phyloP scores from a whole-genome alignment of 2,329 filamentous ascomycete species.

The Sporothrix humicola region DNA sequence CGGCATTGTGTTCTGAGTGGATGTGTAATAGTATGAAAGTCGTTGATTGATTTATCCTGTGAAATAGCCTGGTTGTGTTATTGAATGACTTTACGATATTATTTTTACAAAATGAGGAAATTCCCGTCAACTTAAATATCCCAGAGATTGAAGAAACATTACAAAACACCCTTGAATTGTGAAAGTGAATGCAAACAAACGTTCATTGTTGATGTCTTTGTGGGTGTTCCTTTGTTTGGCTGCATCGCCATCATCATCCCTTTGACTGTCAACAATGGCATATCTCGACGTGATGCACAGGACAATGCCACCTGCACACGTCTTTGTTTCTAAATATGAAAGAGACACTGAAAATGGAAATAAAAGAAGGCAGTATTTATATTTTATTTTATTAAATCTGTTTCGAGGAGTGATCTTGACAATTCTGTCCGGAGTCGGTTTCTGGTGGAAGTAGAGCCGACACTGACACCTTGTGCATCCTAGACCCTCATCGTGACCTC shows the following conservation, averaged over 20 bases:
- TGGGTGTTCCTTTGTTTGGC: conserved; percentile 8
- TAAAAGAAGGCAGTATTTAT: too few relatives aligned
- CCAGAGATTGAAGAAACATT: too few relatives aligned
- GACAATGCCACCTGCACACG: not conserved
- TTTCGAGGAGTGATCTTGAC: too few relatives aligned
- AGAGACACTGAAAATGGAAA: not conserved
- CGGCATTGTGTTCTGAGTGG: not conserved
- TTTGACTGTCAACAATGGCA: not conserved
- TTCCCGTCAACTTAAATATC: too few relatives aligned
- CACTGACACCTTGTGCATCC: not conserved
- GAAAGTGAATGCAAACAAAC: too few relatives aligned
- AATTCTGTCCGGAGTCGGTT: too few relatives aligned
- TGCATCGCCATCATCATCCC: not conserved
- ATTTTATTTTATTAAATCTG: too few relatives aligned
- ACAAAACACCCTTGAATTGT: not conserved
- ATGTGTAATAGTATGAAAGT: too few relatives aligned
- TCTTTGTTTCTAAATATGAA: not conserved
- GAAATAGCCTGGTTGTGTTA: not conserved
- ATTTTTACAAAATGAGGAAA: too few relatives aligned
- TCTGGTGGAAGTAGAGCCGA: not conserved
- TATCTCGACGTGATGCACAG: not conserved
- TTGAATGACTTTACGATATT: too few relatives aligned
- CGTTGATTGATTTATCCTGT: not conserved
- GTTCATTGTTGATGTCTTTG: not conserved
- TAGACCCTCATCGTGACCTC: too few relatives aligned